A percentile compares a stretch with the other conserved stretches of the same genome.
These are phyloP conservation scores for Plectosphaerella cucumerina DNA, from an alignment of 2,329 filamentous ascomycete species.

Conservation along the genomic window DNA sequence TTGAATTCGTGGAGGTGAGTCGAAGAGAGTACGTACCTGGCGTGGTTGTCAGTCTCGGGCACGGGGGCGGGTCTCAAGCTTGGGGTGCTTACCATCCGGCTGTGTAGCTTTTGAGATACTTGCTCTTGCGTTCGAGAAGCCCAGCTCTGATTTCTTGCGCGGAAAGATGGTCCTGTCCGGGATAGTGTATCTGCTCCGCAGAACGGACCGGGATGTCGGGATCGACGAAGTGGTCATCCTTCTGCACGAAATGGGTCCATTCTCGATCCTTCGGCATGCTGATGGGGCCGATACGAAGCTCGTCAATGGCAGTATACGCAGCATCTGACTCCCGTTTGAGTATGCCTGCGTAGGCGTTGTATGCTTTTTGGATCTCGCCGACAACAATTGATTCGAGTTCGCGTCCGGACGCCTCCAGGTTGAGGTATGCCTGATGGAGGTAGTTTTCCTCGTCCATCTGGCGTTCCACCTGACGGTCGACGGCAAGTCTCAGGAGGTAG, in stretches of 20 bases:
- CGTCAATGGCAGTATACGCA: conserved; percentile 71
- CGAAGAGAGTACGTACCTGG: conserved; percentile 89
- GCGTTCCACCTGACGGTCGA: conserved; percentile 85
- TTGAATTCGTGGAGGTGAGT: conserved; percentile 99
- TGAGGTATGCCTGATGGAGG: conserved; percentile 87
- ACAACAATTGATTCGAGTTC: conserved; percentile 96
- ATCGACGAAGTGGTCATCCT: conserved; percentile 82
- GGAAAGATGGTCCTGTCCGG: conserved; percentile 80
- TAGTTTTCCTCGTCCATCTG: conserved; percentile 98
- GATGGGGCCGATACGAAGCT: conserved; percentile 78
- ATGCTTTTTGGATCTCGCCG: conserved; percentile 95
- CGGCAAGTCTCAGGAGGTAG: conserved; percentile 78
- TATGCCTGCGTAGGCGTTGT: conserved; percentile 89
- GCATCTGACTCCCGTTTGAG: conserved; percentile 87
- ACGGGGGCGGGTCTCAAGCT: background rate
- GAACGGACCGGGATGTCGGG: conserved; percentile 74
- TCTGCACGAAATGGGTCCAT: conserved; percentile 78
- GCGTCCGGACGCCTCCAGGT: conserved; percentile 87
- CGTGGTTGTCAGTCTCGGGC: background rate
- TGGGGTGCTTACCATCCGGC: conserved; percentile 74
- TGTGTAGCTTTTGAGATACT: conserved; percentile 96
- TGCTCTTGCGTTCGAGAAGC: conserved; percentile 94
- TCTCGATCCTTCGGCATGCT: conserved; percentile 93
- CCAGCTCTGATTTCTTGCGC: conserved; percentile 83
- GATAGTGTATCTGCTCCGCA: conserved; percentile 82